phyloP scores from a whole-genome alignment of 2,329 filamentous ascomycete genomes.

The Fusarium pininemorale region DNA sequence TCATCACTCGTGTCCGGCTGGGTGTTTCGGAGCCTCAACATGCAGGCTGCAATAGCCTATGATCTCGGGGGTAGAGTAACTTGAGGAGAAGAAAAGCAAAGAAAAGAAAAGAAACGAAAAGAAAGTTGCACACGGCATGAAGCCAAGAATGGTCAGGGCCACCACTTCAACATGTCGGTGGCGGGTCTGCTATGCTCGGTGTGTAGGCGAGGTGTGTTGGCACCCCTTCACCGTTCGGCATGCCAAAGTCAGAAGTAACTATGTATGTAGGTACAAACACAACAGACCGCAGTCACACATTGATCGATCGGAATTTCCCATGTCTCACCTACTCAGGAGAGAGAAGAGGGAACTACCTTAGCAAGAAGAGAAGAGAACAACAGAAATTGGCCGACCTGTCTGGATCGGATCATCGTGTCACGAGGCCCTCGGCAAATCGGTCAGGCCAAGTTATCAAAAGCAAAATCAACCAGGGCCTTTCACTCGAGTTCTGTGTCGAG shows the following conservation, averaged over 20 bases:
- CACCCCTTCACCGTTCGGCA: slow-evolving; percentile 5
- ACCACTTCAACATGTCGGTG: slow-evolving; percentile 12
- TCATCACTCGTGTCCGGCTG: slow-evolving; percentile 28
- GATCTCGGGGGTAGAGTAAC: background rate
- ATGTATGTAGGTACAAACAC: background rate
- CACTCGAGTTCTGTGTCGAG: background rate
- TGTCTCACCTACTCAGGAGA: background rate
- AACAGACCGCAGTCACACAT: background rate
- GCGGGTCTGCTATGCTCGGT: slow-evolving; percentile 18
- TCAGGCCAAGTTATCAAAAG: slow-evolving; percentile 2
- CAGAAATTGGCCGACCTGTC: slow-evolving; percentile 3
- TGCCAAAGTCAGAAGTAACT: background rate
- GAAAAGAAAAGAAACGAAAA: background rate
- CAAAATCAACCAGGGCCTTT: background rate
- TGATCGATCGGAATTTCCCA: background rate
- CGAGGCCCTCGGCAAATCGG: slow-evolving; percentile 2
- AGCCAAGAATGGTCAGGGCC: background rate
- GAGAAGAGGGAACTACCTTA: slow-evolving; percentile 11
- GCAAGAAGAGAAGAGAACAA: background rate
- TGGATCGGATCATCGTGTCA: slow-evolving; percentile 16
- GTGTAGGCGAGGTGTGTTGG: slow-evolving; percentile 8
- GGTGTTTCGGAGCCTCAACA: slow-evolving; percentile 13
- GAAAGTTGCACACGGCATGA: background rate
- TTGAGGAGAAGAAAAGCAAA: background rate
- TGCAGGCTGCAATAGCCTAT: background rate